Evolutionary conservation across 257 asterid species (phyloP).

Genomic region (Primulina eburnea): DNA sequence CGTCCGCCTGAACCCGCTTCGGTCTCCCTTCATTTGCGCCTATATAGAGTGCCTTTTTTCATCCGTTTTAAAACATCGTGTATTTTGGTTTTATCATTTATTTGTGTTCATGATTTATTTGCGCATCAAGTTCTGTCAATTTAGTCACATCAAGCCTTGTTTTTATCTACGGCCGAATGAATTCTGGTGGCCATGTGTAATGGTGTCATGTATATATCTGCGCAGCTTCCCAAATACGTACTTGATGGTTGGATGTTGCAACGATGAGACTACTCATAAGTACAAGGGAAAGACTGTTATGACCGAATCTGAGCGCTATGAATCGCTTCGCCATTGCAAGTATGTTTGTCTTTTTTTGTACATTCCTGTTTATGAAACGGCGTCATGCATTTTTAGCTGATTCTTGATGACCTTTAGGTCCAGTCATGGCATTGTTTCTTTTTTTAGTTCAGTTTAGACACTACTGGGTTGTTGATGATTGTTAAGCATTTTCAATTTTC

Average conservation of each 20-base stretch:
- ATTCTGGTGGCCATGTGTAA: constrained; percentile 2
- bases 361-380: not conserved
- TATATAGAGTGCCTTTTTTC: not conserved
- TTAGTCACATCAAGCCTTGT: not conserved
- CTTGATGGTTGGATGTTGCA: constrained; percentile 93
- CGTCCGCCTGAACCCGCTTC: not conserved
- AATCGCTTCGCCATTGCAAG: constrained; percentile 98
- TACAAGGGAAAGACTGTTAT: constrained; percentile 95
- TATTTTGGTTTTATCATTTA: not conserved
- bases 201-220: not conserved
- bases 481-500: not conserved
- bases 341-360: constrained; percentile 26
- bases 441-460: constrained; percentile 1
- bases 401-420: not conserved
- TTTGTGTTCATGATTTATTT: not conserved
- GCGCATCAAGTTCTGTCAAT: not conserved
- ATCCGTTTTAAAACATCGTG: not conserved
- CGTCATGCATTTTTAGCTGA: constrained; percentile 3
- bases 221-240: constrained; percentile 76
- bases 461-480: not conserved
- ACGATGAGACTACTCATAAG: constrained; percentile 80
- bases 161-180: not conserved
- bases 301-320: constrained; percentile 81
- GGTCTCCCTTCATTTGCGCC: not conserved
- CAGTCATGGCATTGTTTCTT: not conserved